Percentiles rank a stretch among this genome's conserved stretches.
Conservation (phyloP, 495 filamentous ascomycete genomes). For the Penicillium egyptiacum region DNA sequence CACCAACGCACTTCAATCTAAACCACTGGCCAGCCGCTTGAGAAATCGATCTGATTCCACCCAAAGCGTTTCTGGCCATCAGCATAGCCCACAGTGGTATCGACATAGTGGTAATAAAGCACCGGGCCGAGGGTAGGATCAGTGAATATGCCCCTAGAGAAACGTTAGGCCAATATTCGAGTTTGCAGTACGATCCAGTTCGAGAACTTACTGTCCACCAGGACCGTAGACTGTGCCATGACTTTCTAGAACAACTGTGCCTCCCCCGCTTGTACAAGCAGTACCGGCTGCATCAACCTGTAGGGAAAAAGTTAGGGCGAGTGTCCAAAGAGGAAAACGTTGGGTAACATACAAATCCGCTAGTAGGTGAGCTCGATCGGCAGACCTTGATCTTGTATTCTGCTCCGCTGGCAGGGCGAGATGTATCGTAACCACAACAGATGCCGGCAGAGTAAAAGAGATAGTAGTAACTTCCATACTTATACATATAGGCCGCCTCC, state of each 20-base stretch:
- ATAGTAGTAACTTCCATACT: conserved; percentile 62
- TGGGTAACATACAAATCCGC: conserved; percentile 49
- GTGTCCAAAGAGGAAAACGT: background rate
- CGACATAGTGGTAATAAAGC: conserved; percentile 72
- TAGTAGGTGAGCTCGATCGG: conserved; percentile 54
- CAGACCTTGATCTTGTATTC: conserved; percentile 75
- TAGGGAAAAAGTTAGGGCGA: background rate
- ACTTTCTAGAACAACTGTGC: conserved; percentile 61
- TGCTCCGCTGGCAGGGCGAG: conserved; percentile 52
- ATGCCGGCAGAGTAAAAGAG: conserved; percentile 66
- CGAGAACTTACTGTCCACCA: conserved; percentile 59
- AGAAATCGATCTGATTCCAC: conserved; percentile 64
- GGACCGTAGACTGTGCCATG: conserved; percentile 70
- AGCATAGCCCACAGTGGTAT: conserved; percentile 63
- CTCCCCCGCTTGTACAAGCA: conserved; percentile 60
- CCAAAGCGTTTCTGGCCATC: conserved; percentile 67
- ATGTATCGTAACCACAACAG: conserved; percentile 62
- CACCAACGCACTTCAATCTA: conserved; percentile 12
- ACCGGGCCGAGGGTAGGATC: conserved; percentile 52
- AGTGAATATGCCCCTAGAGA: conserved; percentile 45
- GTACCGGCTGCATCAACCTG: conserved; percentile 57
- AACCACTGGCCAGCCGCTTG: conserved; percentile 65
- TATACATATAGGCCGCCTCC: conserved; percentile 62
- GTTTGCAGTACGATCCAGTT: background rate
- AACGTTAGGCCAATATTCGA: conserved; percentile 11